Percentiles rank a stretch among this genome's conserved stretches.
Evolutionary conservation across 2,329 filamentous ascomycete species (phyloP).

Genomic region (Talaromyces funiculosus): DNA sequence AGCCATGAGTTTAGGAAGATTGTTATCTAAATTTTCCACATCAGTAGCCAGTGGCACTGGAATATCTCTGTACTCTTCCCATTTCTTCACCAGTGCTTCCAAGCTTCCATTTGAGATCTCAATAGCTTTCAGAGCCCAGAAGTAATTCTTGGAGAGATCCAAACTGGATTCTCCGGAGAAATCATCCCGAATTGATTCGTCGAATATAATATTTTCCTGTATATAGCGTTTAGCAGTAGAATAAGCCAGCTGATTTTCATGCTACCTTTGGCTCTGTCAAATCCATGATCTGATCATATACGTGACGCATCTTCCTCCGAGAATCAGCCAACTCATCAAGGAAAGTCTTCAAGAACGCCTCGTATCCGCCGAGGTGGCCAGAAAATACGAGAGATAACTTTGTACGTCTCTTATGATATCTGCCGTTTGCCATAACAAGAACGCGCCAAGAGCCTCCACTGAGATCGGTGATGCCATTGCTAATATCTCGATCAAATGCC

Average conservation of each 20-base stretch:
- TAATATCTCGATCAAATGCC: background rate
- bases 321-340: background rate
- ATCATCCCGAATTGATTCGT: background rate
- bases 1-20: background rate
- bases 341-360: background rate
- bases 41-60: background rate
- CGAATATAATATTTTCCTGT: background rate
- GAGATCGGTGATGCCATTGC: background rate
- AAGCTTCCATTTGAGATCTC: background rate
- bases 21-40: background rate
- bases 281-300: background rate
- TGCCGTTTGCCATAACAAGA: background rate
- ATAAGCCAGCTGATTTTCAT: background rate
- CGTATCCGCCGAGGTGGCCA: background rate
- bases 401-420: background rate
- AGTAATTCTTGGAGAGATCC: background rate
- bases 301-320: background rate
- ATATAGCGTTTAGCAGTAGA: background rate
- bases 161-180: background rate
- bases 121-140: background rate
- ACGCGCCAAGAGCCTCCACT: background rate
- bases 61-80: background rate
- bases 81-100: background rate
- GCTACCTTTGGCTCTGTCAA: background rate
- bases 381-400: background rate